Conservation (phyloP, 2,329 filamentous ascomycete genomes). For the Zymoseptoria ardabiliae region DNA sequence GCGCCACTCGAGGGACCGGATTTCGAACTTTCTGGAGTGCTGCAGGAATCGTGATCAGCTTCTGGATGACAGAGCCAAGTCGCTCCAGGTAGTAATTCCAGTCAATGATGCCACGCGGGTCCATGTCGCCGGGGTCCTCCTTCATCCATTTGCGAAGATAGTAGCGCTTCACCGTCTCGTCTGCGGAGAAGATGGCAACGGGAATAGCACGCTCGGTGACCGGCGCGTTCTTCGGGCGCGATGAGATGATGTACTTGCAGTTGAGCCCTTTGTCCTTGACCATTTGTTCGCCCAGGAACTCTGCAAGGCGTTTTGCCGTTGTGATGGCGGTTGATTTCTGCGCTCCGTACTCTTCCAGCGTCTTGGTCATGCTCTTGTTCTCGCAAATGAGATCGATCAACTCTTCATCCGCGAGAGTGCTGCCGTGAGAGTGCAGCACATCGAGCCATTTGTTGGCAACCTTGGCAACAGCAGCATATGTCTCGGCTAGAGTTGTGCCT, state of each 20-base stretch:
- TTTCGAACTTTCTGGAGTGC: conserved; percentile 92
- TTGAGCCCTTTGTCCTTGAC: conserved; percentile 98
- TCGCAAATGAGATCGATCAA: conserved; percentile 99
- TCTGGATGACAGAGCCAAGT: conserved; percentile 94
- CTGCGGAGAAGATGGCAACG: conserved; percentile 93
- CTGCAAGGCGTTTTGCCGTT: conserved; percentile 85
- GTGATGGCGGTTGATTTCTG: conserved; percentile 99
- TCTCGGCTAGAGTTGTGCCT: conserved; percentile 77
- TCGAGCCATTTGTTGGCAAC: conserved; percentile 96
- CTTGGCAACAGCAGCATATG: conserved; percentile 84
- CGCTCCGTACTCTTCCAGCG: conserved; percentile 85
- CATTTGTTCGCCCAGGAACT: conserved; percentile 98
- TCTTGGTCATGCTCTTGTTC: conserved; percentile 97
- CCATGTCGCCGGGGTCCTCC: conserved; percentile 84
- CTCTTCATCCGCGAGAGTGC: conserved; percentile 89
- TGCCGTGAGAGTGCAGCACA: conserved; percentile 80
- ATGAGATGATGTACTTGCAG: conserved; percentile 98
- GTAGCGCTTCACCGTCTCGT: conserved; percentile 75
- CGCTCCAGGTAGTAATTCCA: conserved; percentile 98
- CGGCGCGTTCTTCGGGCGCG: conserved; percentile 75
- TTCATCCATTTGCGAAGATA: conserved; percentile 94
- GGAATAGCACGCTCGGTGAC: conserved; percentile 93
- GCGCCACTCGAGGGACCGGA: conserved; percentile 83
- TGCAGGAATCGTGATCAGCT: conserved; percentile 96
- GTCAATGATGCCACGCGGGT: conserved; percentile 82